A percentile compares a stretch with the other conserved stretches of the same genome.
These are phyloP conservation scores for Hibiscus trionum DNA, from an alignment of 345 rosid species.

Conservation along the genomic window DNA sequence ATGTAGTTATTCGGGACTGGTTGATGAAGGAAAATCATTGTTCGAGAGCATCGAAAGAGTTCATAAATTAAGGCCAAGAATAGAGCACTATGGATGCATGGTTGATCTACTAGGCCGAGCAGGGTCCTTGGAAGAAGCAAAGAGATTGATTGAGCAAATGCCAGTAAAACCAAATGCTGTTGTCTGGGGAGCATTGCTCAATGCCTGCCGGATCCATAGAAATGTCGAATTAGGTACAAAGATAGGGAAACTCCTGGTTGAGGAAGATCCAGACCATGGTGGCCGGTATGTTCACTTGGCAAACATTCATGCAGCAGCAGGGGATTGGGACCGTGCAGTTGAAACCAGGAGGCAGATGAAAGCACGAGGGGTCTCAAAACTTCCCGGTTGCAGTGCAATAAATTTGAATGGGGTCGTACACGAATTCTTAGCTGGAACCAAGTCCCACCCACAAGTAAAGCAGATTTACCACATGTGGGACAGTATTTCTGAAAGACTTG, in stretches of 20 bases:
- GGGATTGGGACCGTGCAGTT: constrained; percentile 54
- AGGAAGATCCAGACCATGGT: constrained; percentile 47
- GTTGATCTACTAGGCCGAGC: constrained; percentile 75
- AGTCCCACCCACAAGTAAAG: constrained; percentile 35
- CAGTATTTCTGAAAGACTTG: constrained; percentile 25
- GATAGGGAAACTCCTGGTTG: constrained; percentile 41
- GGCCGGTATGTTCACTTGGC: constrained; percentile 59
- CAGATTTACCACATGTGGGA: constrained; percentile 39
- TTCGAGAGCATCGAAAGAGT: constrained; percentile 43
- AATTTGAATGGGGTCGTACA: constrained; percentile 44
- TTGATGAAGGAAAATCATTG: constrained; percentile 44
- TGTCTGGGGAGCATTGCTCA: constrained; percentile 60
- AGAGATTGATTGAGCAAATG: constrained; percentile 40
- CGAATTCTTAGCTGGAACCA: constrained; percentile 51
- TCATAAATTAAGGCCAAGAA: constrained; percentile 37
- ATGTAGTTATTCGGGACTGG: constrained; percentile 58
- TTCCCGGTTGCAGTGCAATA: constrained; percentile 58
- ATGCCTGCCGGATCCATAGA: constrained; percentile 51
- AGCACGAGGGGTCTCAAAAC: constrained; percentile 40
- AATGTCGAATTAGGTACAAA: constrained; percentile 43
- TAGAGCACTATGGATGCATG: constrained; percentile 83
- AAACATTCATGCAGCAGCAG: constrained; percentile 39
- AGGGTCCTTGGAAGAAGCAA: constrained; percentile 52
- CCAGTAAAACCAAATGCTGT: constrained; percentile 54
- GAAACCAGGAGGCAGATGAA: constrained; percentile 48